Base-by-base conservation (phyloP, 1,139 yeast genomes). In the Yamadazyma pseudoaaseri region DNA sequence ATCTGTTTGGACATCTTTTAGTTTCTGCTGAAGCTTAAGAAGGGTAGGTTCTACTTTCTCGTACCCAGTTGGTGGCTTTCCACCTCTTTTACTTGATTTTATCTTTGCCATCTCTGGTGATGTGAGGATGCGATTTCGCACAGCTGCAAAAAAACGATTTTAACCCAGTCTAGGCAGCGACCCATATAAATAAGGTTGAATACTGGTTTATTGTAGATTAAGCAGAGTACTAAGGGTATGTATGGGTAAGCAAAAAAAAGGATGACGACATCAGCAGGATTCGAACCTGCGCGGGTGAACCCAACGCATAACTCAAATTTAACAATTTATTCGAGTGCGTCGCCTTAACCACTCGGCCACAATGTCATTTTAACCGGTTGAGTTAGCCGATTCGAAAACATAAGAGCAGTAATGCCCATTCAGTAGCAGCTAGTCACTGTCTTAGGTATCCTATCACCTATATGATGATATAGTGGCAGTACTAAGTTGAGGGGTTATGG, bases 201-300 rank as follows among this genome's bases (percentile, higher is more conserved):
- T n/a, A n/a, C n/a, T n/a, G n/a, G n/a, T n/a, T n/a, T n/a, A n/a
- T n/a, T n/a, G n/a, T n/a, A n/a, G n/a, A n/a, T n/a, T n/a, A n/a
- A n/a, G n/a, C n/a, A n/a, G n/a, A n/a, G n/a, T n/a, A n/a, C n/a
- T n/a, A n/a, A n/a, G n/a, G n/a, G n/a, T n/a, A n/a, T n/a, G n/a
- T n/a, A 18, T 7, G 21, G 10, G 15, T 8, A 22, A 7, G 13
- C 25, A 6, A 22, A 57, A 58, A 57, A 60, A 62, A 56, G n/a
- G n/a, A 57, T 55, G 39, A 42, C 86, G 86, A 79, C 86, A 79
- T 78, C 83, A 73, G 85, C 86, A 79, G 86, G 86, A 80, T 79
- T 81, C 81, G 86, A 81, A 81, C 87, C 86, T 80, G 85, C 86
- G 87, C 85, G 85, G 86, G 85, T 24, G 76, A 72, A 74, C 81